Percentiles rank a stretch among this genome's conserved stretches.
Conservation (phyloP, 2,329 filamentous ascomycete genomes). For the Simplicillium sp. region DNA sequence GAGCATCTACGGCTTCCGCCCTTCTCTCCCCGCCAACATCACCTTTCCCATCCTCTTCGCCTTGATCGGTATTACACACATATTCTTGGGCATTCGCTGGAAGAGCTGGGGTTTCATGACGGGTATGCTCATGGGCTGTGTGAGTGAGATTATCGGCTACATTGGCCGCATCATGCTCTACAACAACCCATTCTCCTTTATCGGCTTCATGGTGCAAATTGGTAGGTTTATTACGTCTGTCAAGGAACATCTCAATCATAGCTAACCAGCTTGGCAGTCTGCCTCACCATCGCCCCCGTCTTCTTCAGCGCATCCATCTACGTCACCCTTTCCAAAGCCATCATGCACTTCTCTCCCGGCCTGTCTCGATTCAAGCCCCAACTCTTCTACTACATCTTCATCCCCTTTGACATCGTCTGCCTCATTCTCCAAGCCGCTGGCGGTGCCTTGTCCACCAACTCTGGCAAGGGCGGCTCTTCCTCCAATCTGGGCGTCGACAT, state of each 20-base stretch:
- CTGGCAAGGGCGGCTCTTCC: slow-evolving; percentile 25
- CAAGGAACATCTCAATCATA: neutral
- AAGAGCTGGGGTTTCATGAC: slow-evolving; percentile 36
- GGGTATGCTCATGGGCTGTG: slow-evolving; percentile 45
- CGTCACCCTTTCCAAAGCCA: slow-evolving; percentile 42
- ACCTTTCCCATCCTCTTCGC: slow-evolving; percentile 41
- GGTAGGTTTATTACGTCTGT: slow-evolving; percentile 22
- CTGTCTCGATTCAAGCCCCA: slow-evolving; percentile 33
- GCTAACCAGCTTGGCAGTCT: slow-evolving; percentile 24
- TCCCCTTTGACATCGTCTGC: slow-evolving; percentile 46
- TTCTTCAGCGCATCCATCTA: slow-evolving; percentile 56
- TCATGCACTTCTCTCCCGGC: slow-evolving; percentile 27
- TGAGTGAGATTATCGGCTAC: slow-evolving; percentile 54
- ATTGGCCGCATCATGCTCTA: slow-evolving; percentile 47
- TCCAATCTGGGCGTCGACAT: slow-evolving; percentile 20
- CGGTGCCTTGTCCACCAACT: slow-evolving; percentile 39
- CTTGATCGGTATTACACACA: slow-evolving; percentile 28
- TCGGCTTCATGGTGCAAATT: slow-evolving; percentile 58
- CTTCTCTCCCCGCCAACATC: slow-evolving; percentile 42
- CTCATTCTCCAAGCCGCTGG: slow-evolving; percentile 48
- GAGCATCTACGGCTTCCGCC: slow-evolving; percentile 44
- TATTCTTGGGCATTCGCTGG: slow-evolving; percentile 35
- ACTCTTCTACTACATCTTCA: slow-evolving; percentile 38
- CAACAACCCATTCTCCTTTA: slow-evolving; percentile 47
- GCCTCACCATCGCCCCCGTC: slow-evolving; percentile 41